Evolutionary conservation across 108 stramenopile species (phyloP).

Genomic region (Fragilariopsis cylindrus): DNA sequence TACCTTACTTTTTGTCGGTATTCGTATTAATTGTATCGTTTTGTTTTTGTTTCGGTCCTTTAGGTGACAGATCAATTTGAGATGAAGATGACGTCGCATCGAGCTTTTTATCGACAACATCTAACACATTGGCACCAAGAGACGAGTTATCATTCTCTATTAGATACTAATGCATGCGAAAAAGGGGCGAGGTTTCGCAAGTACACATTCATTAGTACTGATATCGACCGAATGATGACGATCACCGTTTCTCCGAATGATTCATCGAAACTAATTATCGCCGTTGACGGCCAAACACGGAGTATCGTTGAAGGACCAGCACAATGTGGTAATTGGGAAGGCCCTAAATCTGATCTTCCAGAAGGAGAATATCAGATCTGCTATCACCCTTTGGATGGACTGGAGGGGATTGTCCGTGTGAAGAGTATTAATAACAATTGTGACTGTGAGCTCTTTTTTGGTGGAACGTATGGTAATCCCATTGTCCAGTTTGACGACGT

Average conservation of each 20-base stretch:
- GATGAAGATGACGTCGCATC: background rate
- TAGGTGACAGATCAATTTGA: background rate
- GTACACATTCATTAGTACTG: constrained; percentile 4
- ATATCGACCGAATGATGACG: too few species aligned
- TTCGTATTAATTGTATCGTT: background rate
- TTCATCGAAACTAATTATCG: background rate
- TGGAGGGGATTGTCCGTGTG: background rate
- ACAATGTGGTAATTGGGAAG: constrained; percentile 3
- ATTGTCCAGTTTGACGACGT: background rate
- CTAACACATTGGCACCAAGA: constrained; percentile 1
- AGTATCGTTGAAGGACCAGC: background rate
- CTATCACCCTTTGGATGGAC: background rate
- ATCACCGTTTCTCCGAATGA: background rate
- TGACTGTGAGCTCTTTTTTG: background rate
- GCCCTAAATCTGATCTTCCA: background rate
- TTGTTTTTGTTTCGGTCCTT: background rate
- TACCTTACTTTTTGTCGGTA: background rate
- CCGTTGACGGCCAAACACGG: background rate
- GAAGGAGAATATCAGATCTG: constrained; percentile 2
- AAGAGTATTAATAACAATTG: background rate
- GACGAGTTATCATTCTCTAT: constrained; percentile 5
- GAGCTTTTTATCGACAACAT: constrained; percentile 1
- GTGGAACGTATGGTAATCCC: constrained; percentile 13
- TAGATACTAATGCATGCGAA: constrained; percentile 1
- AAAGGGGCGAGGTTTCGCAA: constrained; percentile 8